These are phyloP conservation scores for Nannochloropsis oceanica DNA, from an alignment of 108 stramenopile species.

Conservation along the genomic window DNA sequence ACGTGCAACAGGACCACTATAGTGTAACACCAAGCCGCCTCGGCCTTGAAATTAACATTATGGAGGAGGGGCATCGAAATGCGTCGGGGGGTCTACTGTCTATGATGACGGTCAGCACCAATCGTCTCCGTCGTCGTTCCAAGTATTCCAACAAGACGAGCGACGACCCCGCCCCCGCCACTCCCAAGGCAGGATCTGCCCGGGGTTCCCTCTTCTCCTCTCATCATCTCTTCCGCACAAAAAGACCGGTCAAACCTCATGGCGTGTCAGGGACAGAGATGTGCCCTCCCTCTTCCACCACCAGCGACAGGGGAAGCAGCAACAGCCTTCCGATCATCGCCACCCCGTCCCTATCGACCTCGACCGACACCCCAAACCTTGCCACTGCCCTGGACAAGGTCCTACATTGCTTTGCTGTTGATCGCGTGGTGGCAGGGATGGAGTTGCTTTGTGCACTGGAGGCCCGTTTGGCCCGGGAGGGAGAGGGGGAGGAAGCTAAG, in stretches of 20 bases:
- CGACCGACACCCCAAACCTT: background rate
- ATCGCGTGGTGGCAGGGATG: background rate
- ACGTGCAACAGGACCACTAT: too few relatives aligned
- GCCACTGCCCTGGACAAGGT: background rate
- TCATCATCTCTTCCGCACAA: background rate
- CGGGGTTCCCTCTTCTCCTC: background rate
- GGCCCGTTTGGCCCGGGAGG: background rate
- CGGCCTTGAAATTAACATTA: too few relatives aligned
- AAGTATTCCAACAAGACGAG: too few relatives aligned
- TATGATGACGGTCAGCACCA: too few relatives aligned
- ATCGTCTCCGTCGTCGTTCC: too few relatives aligned
- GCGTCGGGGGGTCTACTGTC: too few relatives aligned
- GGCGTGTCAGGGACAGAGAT: background rate
- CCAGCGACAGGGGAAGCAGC: background rate
- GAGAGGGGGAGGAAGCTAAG: background rate
- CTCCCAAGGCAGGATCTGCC: background rate
- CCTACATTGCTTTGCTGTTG: background rate
- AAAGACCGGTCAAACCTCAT: background rate
- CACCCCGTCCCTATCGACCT: background rate
- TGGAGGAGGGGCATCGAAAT: too few relatives aligned
- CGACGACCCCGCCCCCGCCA: background rate
- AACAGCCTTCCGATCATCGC: background rate
- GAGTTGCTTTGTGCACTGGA: background rate
- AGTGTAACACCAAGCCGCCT: too few relatives aligned
- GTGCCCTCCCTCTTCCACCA: background rate